Conservation (phyloP, 176 grass and related monocot genomes). For the Tuctoria greenei region DNA sequence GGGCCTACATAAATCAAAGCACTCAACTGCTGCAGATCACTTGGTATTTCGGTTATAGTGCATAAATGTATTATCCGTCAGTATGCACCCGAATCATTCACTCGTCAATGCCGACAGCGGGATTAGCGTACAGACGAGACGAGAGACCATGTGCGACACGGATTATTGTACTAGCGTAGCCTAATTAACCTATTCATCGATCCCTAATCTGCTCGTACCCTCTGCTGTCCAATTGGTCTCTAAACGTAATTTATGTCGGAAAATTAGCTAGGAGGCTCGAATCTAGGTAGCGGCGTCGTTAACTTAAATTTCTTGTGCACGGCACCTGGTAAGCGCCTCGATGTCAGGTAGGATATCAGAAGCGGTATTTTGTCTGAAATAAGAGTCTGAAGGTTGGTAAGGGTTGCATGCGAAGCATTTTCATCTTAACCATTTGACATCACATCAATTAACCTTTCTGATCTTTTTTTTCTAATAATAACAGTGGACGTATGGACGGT, state of each 20-base stretch:
- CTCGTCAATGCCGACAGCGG: conserved; percentile 40
- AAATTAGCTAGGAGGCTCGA: not conserved
- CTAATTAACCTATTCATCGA: conserved; percentile 14
- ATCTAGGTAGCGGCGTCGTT: not conserved
- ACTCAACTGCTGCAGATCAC: no score
- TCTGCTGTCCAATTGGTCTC: conserved; percentile 7
- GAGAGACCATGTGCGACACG: conserved; percentile 44
- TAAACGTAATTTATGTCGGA: conserved; percentile 9
- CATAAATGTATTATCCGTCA: not conserved
- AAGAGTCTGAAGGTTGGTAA: no score
- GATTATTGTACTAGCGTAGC: conserved; percentile 1
- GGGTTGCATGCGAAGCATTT: no score
- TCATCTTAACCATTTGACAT: no score
- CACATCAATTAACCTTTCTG: no score
- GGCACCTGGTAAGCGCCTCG: not conserved
- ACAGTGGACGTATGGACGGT: no score
- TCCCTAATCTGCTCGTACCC: not conserved
- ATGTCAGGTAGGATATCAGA: not conserved
- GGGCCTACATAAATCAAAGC: no score
- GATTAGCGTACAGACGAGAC: conserved; percentile 37
- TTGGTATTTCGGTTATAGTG: not conserved
- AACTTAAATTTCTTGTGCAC: no score
- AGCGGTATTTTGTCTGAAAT: not conserved
- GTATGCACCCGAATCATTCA: conserved; percentile 25
- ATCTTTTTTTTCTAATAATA: no score